Evolutionary conservation across 306 rosid species (phyloP).

Genomic region (Astragalus glycyphyllos): DNA sequence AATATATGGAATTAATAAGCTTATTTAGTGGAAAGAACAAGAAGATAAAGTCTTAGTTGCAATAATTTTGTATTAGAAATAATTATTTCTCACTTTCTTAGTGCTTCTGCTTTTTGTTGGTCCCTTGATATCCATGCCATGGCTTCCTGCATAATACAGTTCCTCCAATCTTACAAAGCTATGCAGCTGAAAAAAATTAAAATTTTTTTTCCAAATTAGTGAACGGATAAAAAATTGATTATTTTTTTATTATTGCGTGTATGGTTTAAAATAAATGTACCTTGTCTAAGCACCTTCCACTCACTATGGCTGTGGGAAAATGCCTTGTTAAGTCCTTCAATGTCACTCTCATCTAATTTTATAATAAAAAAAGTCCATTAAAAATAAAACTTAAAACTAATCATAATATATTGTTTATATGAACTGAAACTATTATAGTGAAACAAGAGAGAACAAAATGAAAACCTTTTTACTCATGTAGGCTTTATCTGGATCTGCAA

Average conservation of each 20-base stretch:
- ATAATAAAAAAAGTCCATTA: background rate
- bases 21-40: background rate
- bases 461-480: constrained; percentile 80
- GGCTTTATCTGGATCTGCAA: constrained; percentile 89
- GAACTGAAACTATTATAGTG: background rate
- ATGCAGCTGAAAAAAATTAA: constrained; percentile 77
- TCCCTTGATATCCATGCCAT: constrained; percentile 98
- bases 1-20: constrained; percentile 27
- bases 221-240: background rate
- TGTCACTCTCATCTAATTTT: constrained; percentile 78
- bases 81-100: constrained; percentile 58
- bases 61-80: constrained; percentile 25
- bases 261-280: constrained; percentile 50
- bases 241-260: background rate
- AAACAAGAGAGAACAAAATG: background rate
- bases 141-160: constrained; percentile 94
- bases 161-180: constrained; percentile 74
- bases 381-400: background rate
- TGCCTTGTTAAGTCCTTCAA: constrained; percentile 66
- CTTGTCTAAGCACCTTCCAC: constrained; percentile 85
- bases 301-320: constrained; percentile 93
- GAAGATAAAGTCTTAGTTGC: background rate
- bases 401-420: background rate
- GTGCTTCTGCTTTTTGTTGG: constrained; percentile 61
- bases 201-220: constrained; percentile 3